Evolutionary conservation across 352 stramenopile genomes (phyloP).

Genomic region (Pythium brassicae): DNA sequence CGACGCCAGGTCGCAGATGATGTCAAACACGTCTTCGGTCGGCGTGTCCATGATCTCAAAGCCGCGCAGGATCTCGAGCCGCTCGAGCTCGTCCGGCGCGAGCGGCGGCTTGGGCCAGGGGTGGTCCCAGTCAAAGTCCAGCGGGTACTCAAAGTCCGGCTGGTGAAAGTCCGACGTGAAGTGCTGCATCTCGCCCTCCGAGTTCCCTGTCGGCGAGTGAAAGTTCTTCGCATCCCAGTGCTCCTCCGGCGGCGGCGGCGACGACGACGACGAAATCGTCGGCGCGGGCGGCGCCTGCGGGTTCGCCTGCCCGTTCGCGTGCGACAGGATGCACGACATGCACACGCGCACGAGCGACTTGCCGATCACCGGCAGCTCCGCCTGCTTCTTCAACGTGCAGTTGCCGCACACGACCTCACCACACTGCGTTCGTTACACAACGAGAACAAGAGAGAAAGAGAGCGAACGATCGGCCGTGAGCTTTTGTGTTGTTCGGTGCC

Average conservation of each 20-base stretch:
- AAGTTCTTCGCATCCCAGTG: slow-evolving; percentile 82
- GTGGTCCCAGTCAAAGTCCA: slow-evolving; percentile 88
- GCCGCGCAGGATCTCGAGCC: slow-evolving; percentile 68
- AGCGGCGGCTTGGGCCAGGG: slow-evolving; percentile 83
- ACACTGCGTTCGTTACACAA: slow-evolving; percentile 32
- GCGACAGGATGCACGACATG: slow-evolving; percentile 88
- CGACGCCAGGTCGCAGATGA: slow-evolving; percentile 84
- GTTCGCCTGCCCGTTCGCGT: slow-evolving; percentile 75
- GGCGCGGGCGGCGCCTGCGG: slow-evolving; percentile 47
- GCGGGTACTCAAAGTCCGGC: slow-evolving; percentile 78
- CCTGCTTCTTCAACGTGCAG: slow-evolving; percentile 85
- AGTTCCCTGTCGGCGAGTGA: slow-evolving; percentile 76
- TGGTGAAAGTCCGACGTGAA: slow-evolving; percentile 79
- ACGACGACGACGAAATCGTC: slow-evolving; percentile 35
- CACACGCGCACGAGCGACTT: slow-evolving; percentile 82
- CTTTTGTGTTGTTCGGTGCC: background rate
- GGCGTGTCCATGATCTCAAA: slow-evolving; percentile 88
- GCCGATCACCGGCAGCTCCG: slow-evolving; percentile 79
- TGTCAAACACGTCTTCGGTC: slow-evolving; percentile 85
- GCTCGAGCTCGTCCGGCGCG: slow-evolving; percentile 59
- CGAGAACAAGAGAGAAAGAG: background rate
- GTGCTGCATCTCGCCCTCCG: slow-evolving; percentile 68
- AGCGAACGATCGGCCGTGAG: too few relatives aligned
- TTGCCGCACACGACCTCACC: slow-evolving; percentile 86
- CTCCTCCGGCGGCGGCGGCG: slow-evolving; percentile 39